Evolutionary conservation across 306 rosid genomes (phyloP), one percentile per base, ranked within the genome.

Genomic region (Quercus alba): DNA sequence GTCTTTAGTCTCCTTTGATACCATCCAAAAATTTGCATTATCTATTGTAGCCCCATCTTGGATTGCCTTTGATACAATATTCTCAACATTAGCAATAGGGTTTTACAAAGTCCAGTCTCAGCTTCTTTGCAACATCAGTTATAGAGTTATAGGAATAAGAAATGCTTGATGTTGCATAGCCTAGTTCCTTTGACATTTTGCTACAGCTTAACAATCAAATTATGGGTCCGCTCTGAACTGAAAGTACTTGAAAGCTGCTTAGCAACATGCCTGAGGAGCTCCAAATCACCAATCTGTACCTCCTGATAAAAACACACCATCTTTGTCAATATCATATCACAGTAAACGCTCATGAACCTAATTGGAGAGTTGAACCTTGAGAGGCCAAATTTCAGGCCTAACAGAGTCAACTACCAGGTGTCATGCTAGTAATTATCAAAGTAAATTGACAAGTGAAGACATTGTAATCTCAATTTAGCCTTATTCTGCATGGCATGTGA

Each of bases 101-200:
- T 6, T 72, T 91, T 31, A 90, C 74, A 28, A 97, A 94, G 83
- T 90, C 93, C 93, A 95, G 74, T 79, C 98, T 90, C 89, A 95
- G 78, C 78, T 95, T 95, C 76, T 89, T 87, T 25, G 99, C 98
- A 63, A 93, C 97, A 82, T 95, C 98, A 12, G 80, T 90, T 14
- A 95, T 85, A 44, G 99, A 93, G 73, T 93, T 95, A 57, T 97
- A 97, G 12, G 99, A 91, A 81, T 93, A 95, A 9, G 99, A 93
- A 74, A 95, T 93, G 74, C 99, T 38, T 91, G 80, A 95, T 95
- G 88, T 95, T 95, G 73, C 97, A 94, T 64, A 95, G 87, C 62
- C 99, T 98, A 12, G 97, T 93, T 71, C 97, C 86, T 57, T 93
- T 93, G 78, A 95, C 99, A 83, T 95, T 95, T 75, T 95, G 99